Base-by-base conservation (phyloP, 139 green algal species). In the Picochlorum sp. region DNA sequence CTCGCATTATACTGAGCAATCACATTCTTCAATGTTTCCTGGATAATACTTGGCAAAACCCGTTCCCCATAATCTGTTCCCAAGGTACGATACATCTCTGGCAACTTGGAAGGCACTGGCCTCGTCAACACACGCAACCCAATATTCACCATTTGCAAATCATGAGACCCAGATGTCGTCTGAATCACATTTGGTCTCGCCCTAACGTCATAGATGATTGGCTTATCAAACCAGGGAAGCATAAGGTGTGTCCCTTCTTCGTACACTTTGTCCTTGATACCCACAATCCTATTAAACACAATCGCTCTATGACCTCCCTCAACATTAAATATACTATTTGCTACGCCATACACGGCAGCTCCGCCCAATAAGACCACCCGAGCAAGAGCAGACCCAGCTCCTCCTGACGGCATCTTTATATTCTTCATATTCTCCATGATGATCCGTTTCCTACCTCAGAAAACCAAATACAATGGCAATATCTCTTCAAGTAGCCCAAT, bases 121-220 rank as follows among this genome's bases (percentile, higher is more conserved):
- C 87, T 74, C 4, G 94, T 98, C 50, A 98, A 82, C 34, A 99
- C 94, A 74, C 94, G 91, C 51, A 99, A 77, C 1, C 85, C 85
- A 62, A 99, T 96, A 77, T 97, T 96, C 10, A 98, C 94, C 91
- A 97, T 98, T 77, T 99, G 94, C 65, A 99, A 62, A 60, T 99
- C 94, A 38, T 85, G 81, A 60, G 85, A 96, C 2, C 94, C 94
- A 18, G 85, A 95, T 3, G 86, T 88, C 66, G 84, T 94, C 58
- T 86, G 76, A 68, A 99, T 96, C 50, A 90, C 81, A 71, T 95
- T 92, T 32, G 94, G 94, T 8, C 89, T 80, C 7, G 94, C 88
- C 10, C 94, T 84, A 15, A 99, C 90, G 72, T 99, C 94, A 58
- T 95, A 99, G 23, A 97, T 93, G 70, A 96, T 87, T 23, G 94